Percentiles rank a stretch among this genome's conserved stretches.
Conservation (phyloP, 1,139 yeast species). For the Taiozyma sp. region DNA sequence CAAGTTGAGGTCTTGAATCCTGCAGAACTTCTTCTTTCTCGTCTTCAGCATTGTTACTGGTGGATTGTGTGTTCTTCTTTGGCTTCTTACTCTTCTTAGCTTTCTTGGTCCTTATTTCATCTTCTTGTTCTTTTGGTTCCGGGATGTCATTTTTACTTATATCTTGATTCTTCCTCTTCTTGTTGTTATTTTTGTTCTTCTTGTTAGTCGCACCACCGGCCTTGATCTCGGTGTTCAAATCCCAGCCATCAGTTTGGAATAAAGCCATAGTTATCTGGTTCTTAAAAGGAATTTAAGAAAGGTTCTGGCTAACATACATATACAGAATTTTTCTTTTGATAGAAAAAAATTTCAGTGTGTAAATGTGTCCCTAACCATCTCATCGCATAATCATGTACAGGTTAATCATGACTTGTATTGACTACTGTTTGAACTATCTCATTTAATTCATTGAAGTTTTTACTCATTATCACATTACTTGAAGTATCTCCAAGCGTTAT, state of each 20-base stretch:
- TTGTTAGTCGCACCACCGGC: conserved; percentile 7
- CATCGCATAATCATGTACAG: background rate
- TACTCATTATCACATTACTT: background rate
- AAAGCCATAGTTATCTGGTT: conserved; percentile 47
- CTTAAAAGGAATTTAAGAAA: background rate
- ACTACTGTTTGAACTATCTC: background rate
- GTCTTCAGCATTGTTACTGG: background rate
- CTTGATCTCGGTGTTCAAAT: conserved; percentile 37
- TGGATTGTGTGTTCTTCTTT: background rate
- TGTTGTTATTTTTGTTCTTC: conserved; percentile 30
- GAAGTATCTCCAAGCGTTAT: conserved; percentile 8
- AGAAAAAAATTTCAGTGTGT: background rate
- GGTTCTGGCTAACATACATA: background rate
- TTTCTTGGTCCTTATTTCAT: conserved; percentile 4
- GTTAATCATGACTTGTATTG: background rate
- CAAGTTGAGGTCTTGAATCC: conserved; percentile 14
- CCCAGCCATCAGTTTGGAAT: conserved; percentile 83
- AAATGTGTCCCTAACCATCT: background rate
- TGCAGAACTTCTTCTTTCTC: conserved; percentile 5
- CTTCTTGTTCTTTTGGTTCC: conserved; percentile 3
- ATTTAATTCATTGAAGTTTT: background rate
- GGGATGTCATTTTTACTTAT: background rate
- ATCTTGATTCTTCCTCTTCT: conserved; percentile 24
- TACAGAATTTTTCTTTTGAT: background rate
- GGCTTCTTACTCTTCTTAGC: conserved; percentile 4